Base-by-base conservation (phyloP, 345 rosid genomes). In the Xanthoceras sorbifolium region DNA sequence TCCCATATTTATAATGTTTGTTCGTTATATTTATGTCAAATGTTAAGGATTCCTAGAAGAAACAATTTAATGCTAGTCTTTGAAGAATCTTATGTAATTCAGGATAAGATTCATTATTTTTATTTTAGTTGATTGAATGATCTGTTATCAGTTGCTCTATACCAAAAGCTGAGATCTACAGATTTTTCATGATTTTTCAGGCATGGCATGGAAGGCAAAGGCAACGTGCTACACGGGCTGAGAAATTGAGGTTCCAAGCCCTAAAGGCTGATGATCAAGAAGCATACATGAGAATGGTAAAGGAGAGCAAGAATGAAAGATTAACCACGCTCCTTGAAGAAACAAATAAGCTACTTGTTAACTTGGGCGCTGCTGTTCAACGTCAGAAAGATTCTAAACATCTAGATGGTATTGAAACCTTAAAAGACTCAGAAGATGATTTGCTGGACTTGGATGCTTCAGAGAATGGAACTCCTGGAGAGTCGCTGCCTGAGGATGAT, bases 141-240 rank as follows among this genome's bases (percentile, higher is more conserved):
- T 70, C 18, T 6, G 31, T 52, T 26, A 15, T 64, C 25, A 7
- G 23, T 50, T 50, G 20, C 55, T 17, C 55, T 50, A 50, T 17
- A 17, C 55, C 55, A 50, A 50, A 50, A 50, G 7, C 55, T 50
- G 20, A 50, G 20, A 4, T 3, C n/a, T 23, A 61, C 14, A 20
- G 32, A 38, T 71, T 66, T 26, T 55, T 26, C 76, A 26, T 69
- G 78, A 42, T 76, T 64, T 76, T 64, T 80, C 83, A 96, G 99
- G 94, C 94, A 12, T 97, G 99, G 99, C 99, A 97, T 91, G 98
- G 97, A 81, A 91, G 93, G 84, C 99, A 97, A 88, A 88, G 98
- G 82, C 99, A 97, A 69, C 98, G 99, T 72, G 97, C 97, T 36
- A 93, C 97, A 36, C 90, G 99, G 63, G 98, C 98, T 73, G 99